Evolutionary conservation across 768 basidiomycete genomes (phyloP), one percentile per base, ranked within the genome.

Genomic region (Amanita exitialis): DNA sequence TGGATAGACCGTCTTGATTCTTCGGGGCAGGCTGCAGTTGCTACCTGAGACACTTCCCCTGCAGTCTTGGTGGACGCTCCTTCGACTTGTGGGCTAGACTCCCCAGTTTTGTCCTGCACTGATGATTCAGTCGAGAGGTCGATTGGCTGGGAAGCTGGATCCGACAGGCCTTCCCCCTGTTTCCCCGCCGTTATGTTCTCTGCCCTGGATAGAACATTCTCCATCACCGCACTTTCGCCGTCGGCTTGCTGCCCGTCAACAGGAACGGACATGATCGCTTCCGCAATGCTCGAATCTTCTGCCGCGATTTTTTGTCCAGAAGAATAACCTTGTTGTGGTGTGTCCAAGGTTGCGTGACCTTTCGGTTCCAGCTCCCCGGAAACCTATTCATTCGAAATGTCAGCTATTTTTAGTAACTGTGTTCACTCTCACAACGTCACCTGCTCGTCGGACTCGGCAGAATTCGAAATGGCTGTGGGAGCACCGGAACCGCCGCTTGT

Each of bases 381-480:
- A 10, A 38, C 25, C 47, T 48, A 25, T 48, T 6, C 23, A 35
- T 46, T 46, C 36, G 32, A 47, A 16, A 36, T 48, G 21, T 34
- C 46, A 36, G 21, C 12, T 21, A 35, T 27, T 35, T 36, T 39
- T 37, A 34, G 34, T 36, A 38, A 37, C 28, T 38, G 15, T 16
- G 3, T 38, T 20, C 15, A n/a, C n/a, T 38, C 21, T 13, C 27
- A 38, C 35, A 25, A 50, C 49, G 49, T 50, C 49, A 50, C 49
- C 49, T 50, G 30, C 30, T 16, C 30, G 25, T 9, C 18, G 25
- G 12, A 3, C 21, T 27, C 8, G 15, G 41, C 23, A 6, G 9
- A 10, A 1, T 28, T 32, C 15, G 25, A 8, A 34, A 34, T 25
- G 3, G 16, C 34, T 6, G 4, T 20, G 35, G n/a, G 27, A 10